These are phyloP conservation scores for Geranomyces variabilis DNA, from an alignment of 192 early-diverging fungal genomes.

Conservation along the genomic window DNA sequence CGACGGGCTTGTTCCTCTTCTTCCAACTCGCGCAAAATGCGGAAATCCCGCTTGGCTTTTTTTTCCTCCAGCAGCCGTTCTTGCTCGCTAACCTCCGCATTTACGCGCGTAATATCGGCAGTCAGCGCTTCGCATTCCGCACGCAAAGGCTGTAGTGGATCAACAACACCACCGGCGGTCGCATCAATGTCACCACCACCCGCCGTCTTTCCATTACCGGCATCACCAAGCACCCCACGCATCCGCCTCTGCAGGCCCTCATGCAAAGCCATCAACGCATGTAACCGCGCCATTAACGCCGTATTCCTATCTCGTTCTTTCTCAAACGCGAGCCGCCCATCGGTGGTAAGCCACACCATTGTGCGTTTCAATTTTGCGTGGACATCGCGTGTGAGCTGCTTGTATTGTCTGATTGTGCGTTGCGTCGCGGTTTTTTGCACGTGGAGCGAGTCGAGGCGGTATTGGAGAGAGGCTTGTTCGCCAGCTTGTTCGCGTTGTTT, in stretches of 20 bases:
- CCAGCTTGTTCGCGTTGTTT: conserved; percentile 28
- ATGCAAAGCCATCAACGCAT: neutral
- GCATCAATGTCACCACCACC: too few relatives aligned
- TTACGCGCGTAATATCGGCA: neutral
- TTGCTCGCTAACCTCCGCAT: neutral
- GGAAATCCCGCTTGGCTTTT: conserved; percentile 11
- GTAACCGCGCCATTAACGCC: conserved; percentile 14
- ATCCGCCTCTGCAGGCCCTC: conserved; percentile 2
- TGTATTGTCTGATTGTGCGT: conserved; percentile 22
- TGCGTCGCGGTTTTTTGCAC: neutral
- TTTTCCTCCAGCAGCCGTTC: conserved; percentile 12
- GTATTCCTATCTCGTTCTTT: conserved; percentile 23
- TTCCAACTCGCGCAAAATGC: conserved; percentile 13
- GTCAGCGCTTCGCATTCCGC: neutral
- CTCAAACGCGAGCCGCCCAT: conserved; percentile 24
- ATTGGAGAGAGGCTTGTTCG: conserved; percentile 31
- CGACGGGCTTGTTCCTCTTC: conserved; percentile 17
- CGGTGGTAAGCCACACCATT: conserved; percentile 4
- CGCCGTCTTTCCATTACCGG: too few relatives aligned
- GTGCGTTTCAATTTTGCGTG: conserved; percentile 14
- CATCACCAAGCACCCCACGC: neutral
- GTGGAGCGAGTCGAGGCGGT: conserved; percentile 26
- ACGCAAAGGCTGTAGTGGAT: neutral
- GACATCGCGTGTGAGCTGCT: conserved; percentile 18
- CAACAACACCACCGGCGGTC: too few relatives aligned